Percentiles rank a stretch among this genome's conserved stretches.
Conservation (phyloP, 108 stramenopile species). For the Craspedostauros australis region DNA sequence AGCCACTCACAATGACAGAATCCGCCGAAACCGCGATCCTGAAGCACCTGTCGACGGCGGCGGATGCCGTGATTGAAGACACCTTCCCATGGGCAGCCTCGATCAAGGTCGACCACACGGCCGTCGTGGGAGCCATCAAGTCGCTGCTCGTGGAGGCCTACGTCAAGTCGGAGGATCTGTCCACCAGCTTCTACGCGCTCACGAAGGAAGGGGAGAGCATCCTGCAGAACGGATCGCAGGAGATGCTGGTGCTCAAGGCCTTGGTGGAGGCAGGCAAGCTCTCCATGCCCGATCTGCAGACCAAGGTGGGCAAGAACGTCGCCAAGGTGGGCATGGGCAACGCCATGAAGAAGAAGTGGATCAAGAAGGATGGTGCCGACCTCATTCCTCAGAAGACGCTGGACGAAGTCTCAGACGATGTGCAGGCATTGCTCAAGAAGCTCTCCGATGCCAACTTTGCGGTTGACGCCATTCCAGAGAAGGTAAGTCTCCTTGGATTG, state of each 20-base stretch:
- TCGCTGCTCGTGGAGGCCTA: conserved; percentile 78
- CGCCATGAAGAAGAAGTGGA: conserved; percentile 92
- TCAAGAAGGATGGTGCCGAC: conserved; percentile 75
- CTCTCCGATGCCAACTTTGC: conserved; percentile 35
- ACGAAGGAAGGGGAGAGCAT: conserved; percentile 71
- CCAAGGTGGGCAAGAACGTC: conserved; percentile 68
- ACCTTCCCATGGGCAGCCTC: conserved; percentile 48
- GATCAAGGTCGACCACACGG: conserved; percentile 63
- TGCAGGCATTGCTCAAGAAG: conserved; percentile 41
- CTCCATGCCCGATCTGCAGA: conserved; percentile 52
- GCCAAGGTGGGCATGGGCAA: conserved; percentile 93
- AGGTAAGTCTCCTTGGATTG: conserved; percentile 36
- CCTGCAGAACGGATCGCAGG: conserved; percentile 77
- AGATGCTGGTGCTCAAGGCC: conserved; percentile 66
- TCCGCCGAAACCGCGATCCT: conserved; percentile 62
- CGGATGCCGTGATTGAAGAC: conserved; percentile 66
- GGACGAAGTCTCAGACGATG: conserved; percentile 49
- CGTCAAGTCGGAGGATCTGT: conserved; percentile 50
- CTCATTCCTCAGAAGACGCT: conserved; percentile 37
- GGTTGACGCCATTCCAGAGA: conserved; percentile 38
- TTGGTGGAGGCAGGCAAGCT: conserved; percentile 59
- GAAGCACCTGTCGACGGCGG: conserved; percentile 48
- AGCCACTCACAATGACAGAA: conserved; percentile 29
- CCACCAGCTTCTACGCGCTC: conserved; percentile 58
- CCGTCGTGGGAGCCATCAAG: conserved; percentile 81